phyloP scores from a whole-genome alignment of 306 rosid genomes.

The Prunus armeniaca region DNA sequence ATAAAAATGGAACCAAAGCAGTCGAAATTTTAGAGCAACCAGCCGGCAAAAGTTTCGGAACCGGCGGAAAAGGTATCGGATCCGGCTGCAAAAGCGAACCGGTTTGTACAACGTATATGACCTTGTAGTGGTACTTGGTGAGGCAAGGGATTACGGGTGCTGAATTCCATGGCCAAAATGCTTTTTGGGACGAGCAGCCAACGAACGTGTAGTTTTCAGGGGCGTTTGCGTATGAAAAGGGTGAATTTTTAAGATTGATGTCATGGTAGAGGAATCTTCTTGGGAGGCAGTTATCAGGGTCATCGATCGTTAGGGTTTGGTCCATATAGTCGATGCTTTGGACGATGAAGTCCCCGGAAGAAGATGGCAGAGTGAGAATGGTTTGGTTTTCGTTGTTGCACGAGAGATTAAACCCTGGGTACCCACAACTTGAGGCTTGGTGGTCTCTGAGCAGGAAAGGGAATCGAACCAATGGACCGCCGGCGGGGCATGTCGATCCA shows the following conservation, averaged over 20 bases:
- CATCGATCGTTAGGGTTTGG: conserved; percentile 2
- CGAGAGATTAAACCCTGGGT: conserved; percentile 3
- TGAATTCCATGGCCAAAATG: too few relatives aligned
- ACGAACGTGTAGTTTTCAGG: conserved; percentile 30
- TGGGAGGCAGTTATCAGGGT: conserved; percentile 19
- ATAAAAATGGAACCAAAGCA: conserved; percentile 24
- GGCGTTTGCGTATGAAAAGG: conserved; percentile 3
- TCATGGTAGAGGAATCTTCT: conserved; percentile 1
- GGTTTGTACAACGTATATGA: neutral
- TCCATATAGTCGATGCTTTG: neutral
- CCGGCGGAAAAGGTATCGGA: neutral
- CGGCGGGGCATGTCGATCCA: too few relatives aligned
- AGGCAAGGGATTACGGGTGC: conserved; percentile 28
- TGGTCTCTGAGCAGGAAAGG: conserved; percentile 9
- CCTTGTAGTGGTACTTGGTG: conserved; percentile 13
- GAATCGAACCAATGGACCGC: neutral
- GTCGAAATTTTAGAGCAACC: conserved; percentile 29
- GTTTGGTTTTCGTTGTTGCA: conserved; percentile 7
- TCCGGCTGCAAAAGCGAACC: neutral
- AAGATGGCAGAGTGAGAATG: neutral
- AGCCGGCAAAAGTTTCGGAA: neutral
- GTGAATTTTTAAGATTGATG: conserved; percentile 16
- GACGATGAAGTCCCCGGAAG: conserved; percentile 4
- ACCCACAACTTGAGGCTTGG: neutral
- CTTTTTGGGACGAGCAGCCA: conserved; percentile 23